Evolutionary conservation across 805 yeast species (phyloP), one percentile per base, ranked within the genome.

Genomic region (Starmerella tilneyi): DNA sequence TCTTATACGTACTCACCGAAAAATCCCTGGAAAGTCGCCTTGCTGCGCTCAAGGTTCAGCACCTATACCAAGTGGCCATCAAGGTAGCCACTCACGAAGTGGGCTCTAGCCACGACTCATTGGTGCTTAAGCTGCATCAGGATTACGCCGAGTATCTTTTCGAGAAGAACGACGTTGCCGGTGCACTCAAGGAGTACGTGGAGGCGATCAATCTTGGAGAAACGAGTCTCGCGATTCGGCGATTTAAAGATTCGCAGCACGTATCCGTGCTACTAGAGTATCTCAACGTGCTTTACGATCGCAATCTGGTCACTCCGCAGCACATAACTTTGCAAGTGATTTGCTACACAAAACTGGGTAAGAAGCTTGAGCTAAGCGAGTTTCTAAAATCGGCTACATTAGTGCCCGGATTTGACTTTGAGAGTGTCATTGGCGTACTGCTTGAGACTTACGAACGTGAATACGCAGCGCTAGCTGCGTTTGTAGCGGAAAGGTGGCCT

Each of bases 301-400:
- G 69, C 34, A 70, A 72, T 2, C 53, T 71, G 12, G 79, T 94
- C 0, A 74, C 75, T n/a, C 70, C 75, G 24, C 94, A 86, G 57
- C 96, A 89, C 60, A 72, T 85, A 5, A 86, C 95, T 0, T 63
- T 89, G 21, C 66, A 88, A 32, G 62, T 88, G 21, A 81, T 89
- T 49, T 78, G 89, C 41, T 78, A 81, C 56, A 83, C 94, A 49
- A 85, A 86, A 57, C 63, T 84, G 54, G 82, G 80, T 49, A 70
- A 69, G 3, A 72, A 70, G 2, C 73, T 70, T 1, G 78, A 78
- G 38, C 65, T 89, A 22, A 70, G 70, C 30, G 53, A 59, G 5
- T 85, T 84, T 55, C 70, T 84, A 20, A 68, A 64, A 45, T 66
- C 64, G 23, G 68, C 68, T n/a, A 50, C 58, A 1, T 55, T 57